A percentile compares a stretch with the other conserved stretches of the same genome.
Evolutionary conservation across 441 rosid species (phyloP).

Genomic region (Bocquillonia castaneifolia): DNA sequence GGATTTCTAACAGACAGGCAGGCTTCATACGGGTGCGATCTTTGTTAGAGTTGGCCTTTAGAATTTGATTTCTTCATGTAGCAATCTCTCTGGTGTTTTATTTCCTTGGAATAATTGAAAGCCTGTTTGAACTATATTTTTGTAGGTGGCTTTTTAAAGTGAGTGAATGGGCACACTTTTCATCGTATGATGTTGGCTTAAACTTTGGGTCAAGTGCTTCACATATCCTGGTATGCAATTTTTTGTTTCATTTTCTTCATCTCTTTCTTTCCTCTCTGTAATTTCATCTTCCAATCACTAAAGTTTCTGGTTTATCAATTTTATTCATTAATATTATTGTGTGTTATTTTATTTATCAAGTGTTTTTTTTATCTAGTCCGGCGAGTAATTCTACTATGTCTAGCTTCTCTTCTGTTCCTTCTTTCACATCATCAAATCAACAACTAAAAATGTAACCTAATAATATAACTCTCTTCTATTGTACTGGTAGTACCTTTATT

Average conservation of each 20-base stretch:
- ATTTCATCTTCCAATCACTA: slow-evolving; percentile 2
- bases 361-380: too few species aligned
- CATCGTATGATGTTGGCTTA: slow-evolving; percentile 80
- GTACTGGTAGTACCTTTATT: too few species aligned
- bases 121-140: slow-evolving; percentile 12
- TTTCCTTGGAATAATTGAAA: slow-evolving; percentile 1
- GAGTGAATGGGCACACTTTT: slow-evolving; percentile 89
- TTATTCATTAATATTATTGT: too few species aligned
- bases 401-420: too few species aligned
- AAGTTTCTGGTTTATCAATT: neutral
- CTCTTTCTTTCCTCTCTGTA: neutral
- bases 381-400: too few species aligned
- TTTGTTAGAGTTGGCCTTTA: slow-evolving; percentile 1
- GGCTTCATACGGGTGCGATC: slow-evolving; percentile 78
- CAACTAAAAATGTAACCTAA: too few species aligned
- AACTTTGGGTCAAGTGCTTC: slow-evolving; percentile 85
- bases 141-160: slow-evolving; percentile 87
- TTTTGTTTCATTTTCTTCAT: slow-evolving; percentile 12
- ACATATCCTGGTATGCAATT: slow-evolving; percentile 69
- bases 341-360: too few species aligned
- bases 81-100: slow-evolving; percentile 6
- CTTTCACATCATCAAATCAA: too few species aligned
- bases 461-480: too few species aligned
- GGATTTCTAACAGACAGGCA: slow-evolving; percentile 94
- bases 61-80: slow-evolving; percentile 2